Evolutionary conservation across 2,329 filamentous ascomycete species (phyloP).

Genomic region (Ophiostoma pallidulum): DNA sequence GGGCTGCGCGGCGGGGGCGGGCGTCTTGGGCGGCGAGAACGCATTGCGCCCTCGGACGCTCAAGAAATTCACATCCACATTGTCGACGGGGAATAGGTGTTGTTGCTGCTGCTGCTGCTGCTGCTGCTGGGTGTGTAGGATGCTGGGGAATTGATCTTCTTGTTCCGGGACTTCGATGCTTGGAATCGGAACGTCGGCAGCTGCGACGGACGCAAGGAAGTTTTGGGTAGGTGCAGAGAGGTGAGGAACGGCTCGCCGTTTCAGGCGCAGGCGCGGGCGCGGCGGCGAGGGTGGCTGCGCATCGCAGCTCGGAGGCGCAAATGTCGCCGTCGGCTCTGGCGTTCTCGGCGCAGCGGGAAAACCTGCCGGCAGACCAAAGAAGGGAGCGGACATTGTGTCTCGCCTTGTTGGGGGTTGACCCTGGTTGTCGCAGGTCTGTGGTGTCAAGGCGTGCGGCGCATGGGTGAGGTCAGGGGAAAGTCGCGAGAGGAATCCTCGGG

Average conservation of each 20-base stretch:
- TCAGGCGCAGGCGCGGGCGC: constrained; percentile 45
- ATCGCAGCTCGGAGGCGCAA: constrained; percentile 23
- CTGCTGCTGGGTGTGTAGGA: background rate
- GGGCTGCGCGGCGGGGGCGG: constrained; percentile 37
- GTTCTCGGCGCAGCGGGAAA: constrained; percentile 39
- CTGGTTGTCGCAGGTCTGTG: constrained; percentile 4
- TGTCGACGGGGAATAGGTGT: constrained; percentile 14
- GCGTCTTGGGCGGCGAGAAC: constrained; percentile 51
- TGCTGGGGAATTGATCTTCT: constrained; percentile 16
- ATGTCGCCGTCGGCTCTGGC: constrained; percentile 36
- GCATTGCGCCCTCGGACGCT: constrained; percentile 29
- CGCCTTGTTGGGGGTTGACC: background rate
- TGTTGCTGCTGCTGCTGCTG: background rate
- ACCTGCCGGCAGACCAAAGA: constrained; percentile 33
- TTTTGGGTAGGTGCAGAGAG: constrained; percentile 52
- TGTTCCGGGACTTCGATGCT: constrained; percentile 51
- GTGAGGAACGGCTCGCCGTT: constrained; percentile 41
- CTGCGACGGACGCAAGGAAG: constrained; percentile 57
- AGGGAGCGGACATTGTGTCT: constrained; percentile 34
- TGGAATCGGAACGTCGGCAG: constrained; percentile 54
- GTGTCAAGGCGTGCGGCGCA: constrained; percentile 1
- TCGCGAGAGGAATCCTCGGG: too few relatives aligned
- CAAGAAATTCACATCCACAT: constrained; percentile 19
- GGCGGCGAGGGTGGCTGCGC: constrained; percentile 39
- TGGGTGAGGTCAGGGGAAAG: background rate